These are phyloP conservation scores for Penicillium sp. DNA, from an alignment of 2,329 filamentous ascomycete species.

Conservation along the genomic window DNA sequence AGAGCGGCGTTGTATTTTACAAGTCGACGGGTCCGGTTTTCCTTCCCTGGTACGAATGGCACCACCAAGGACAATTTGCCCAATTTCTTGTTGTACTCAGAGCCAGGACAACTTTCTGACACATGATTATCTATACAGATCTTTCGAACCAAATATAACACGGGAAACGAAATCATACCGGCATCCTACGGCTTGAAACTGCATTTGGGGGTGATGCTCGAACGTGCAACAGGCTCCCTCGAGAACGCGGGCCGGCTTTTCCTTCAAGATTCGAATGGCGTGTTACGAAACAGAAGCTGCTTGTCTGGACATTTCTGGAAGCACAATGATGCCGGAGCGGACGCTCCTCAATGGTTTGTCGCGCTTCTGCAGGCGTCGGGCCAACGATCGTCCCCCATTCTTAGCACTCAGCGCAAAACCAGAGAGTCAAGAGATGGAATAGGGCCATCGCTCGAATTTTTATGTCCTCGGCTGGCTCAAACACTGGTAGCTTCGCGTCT, in stretches of 20 bases:
- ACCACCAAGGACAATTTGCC: constrained; percentile 14
- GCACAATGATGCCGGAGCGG: constrained; percentile 23
- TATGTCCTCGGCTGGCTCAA: constrained; percentile 32
- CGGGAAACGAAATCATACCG: constrained; percentile 14
- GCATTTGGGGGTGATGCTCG: constrained; percentile 42
- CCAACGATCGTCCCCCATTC: constrained; percentile 14
- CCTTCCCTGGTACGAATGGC: constrained; percentile 15
- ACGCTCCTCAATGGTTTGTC: constrained; percentile 30
- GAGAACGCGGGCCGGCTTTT: constrained; percentile 43
- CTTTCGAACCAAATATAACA: constrained; percentile 23
- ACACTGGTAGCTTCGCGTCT: constrained; percentile 18
- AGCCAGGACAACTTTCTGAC: constrained; percentile 3
- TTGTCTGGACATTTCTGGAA: constrained; percentile 33
- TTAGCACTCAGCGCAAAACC: constrained; percentile 7
- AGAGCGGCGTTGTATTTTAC: background rate
- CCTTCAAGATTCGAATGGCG: constrained; percentile 33
- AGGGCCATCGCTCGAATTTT: constrained; percentile 31
- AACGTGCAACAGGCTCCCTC: constrained; percentile 44
- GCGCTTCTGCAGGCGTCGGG: constrained; percentile 22
- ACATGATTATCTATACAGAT: background rate
- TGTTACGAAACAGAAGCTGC: constrained; percentile 31
- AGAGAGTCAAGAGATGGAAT: constrained; percentile 15
- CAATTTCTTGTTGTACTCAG: background rate
- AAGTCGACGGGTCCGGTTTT: background rate
- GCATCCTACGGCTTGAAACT: constrained; percentile 22